Conservation (phyloP, 1,284 basidiomycete species). For the Coniophora puteana region DNA sequence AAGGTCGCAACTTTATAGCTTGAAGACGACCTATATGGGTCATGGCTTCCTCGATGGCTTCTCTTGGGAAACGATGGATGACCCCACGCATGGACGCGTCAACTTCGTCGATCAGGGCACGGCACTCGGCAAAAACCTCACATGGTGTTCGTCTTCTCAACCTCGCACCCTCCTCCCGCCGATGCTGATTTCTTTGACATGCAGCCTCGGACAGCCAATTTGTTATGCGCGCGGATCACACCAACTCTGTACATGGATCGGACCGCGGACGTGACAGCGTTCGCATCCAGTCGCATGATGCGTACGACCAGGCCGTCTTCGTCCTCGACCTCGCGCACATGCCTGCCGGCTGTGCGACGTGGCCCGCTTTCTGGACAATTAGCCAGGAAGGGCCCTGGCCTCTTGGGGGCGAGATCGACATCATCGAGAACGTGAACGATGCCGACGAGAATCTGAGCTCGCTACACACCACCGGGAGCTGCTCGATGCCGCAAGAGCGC, state of each 20-base stretch:
- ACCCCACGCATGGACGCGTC: constrained; percentile 55
- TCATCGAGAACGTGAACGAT: constrained; percentile 50
- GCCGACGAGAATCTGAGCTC: constrained; percentile 43
- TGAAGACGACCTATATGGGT: constrained; percentile 24
- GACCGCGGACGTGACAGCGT: constrained; percentile 48
- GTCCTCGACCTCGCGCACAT: constrained; percentile 53
- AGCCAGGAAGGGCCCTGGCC: constrained; percentile 52
- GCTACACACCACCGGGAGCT: constrained; percentile 48
- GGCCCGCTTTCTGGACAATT: constrained; percentile 69
- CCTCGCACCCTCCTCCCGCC: background rate
- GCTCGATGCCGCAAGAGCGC: constrained; percentile 36
- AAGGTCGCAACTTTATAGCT: too few species aligned
- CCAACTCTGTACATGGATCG: constrained; percentile 27
- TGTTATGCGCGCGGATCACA: constrained; percentile 48
- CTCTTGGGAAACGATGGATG: constrained; percentile 42
- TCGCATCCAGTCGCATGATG: constrained; percentile 41
- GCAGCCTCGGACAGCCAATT: constrained; percentile 38
- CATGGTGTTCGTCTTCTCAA: constrained; percentile 31
- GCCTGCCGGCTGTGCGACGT: constrained; percentile 52
- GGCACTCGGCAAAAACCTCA: constrained; percentile 35
- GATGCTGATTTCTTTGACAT: background rate
- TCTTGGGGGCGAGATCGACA: constrained; percentile 47
- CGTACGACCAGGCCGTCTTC: constrained; percentile 41
- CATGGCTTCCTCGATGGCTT: constrained; percentile 41
- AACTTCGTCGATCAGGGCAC: constrained; percentile 44